Percentiles rank a stretch among this genome's conserved stretches.
Conservation (phyloP, 2,329 filamentous ascomycete species). For the Elsinoe arachidis region DNA sequence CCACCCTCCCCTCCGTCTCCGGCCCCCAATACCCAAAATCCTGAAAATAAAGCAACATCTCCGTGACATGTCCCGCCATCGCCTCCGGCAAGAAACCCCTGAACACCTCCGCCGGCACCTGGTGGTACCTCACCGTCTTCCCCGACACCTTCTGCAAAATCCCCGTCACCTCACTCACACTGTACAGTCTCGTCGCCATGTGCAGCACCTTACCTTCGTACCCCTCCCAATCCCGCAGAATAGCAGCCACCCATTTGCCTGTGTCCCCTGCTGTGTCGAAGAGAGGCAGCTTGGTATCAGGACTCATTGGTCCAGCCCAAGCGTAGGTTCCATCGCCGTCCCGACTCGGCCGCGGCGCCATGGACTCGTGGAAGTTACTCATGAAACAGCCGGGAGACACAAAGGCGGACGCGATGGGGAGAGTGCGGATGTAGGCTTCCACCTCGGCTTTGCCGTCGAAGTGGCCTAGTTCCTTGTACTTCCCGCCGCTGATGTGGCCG, state of each 20-base stretch:
- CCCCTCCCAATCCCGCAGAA: conserved; percentile 20
- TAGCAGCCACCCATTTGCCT: conserved; percentile 20
- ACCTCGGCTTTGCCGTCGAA: conserved; percentile 33
- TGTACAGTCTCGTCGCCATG: conserved; percentile 23
- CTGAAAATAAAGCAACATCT: conserved; percentile 23
- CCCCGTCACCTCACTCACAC: conserved; percentile 22
- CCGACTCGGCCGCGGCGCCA: conserved; percentile 11
- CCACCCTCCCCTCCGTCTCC: conserved; percentile 25
- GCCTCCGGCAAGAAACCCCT: conserved; percentile 20
- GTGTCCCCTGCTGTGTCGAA: conserved; percentile 21
- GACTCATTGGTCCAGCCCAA: conserved; percentile 21
- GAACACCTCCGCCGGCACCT: conserved; percentile 21
- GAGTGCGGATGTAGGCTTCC: conserved; percentile 25
- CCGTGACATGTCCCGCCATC: conserved; percentile 22
- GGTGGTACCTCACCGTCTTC: conserved; percentile 21
- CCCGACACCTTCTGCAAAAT: conserved; percentile 20
- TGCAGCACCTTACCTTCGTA: conserved; percentile 22
- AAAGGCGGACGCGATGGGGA: conserved; percentile 22
- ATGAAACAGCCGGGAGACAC: conserved; percentile 22
- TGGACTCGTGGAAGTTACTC: conserved; percentile 16
- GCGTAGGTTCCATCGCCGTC: conserved; percentile 18
- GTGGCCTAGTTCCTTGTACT: conserved; percentile 27
- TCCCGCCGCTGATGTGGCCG: conserved; percentile 24
- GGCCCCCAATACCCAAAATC: conserved; percentile 33
- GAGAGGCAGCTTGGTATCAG: conserved; percentile 22